Evolutionary conservation across 495 filamentous ascomycete genomes (phyloP), one percentile per base, ranked within the genome.

Genomic region (Clavariopsis aquatica): DNA sequence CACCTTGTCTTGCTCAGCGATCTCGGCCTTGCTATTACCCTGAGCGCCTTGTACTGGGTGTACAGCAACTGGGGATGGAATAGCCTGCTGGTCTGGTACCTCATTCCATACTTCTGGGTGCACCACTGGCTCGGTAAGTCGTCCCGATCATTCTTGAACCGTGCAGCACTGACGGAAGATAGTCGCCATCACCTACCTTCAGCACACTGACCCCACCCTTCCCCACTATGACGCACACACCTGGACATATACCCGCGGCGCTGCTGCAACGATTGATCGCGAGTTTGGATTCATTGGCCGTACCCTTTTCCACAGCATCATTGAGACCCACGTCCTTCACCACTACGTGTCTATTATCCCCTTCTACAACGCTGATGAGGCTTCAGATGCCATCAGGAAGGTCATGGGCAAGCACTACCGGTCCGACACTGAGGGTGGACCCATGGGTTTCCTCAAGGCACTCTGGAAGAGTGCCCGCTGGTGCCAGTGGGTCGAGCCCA

Each of bases 31-130:
- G 67, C 65, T 17, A 73, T 78, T 57, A 75, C 71, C 22, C 51
- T 46, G 26, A 51, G 63, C 26, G 63, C 70, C 31, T 69, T 78
- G 51, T 64, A 68, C 72, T 49, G 65, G 24, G 43, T 78, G 28
- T 76, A 76, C 31, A 82, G 86, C 75, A 91, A 77, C 54, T 96
- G 86, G 69, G 93, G 95, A 73, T 93, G 86, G 84, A 71, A 81
- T 66, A 96, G 96, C 78, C 79, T 98, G 71, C 77, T 88, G 27
- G 87, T 98, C 45, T 98, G 94, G 93, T 98, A 98, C 77, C 85
- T 90, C 72, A 71, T 95, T 60, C 94, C 94, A 10, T 98, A 97
- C 76, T 80, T 98, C 66, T 97, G 93, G 93, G 94, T 98, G 24
- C 96, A 98, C 84, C 93, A 98, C 85, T 98, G 94, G 89, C 85